phyloP scores from a whole-genome alignment of 2,329 filamentous ascomycete species.

The Aspergillus ustus region DNA sequence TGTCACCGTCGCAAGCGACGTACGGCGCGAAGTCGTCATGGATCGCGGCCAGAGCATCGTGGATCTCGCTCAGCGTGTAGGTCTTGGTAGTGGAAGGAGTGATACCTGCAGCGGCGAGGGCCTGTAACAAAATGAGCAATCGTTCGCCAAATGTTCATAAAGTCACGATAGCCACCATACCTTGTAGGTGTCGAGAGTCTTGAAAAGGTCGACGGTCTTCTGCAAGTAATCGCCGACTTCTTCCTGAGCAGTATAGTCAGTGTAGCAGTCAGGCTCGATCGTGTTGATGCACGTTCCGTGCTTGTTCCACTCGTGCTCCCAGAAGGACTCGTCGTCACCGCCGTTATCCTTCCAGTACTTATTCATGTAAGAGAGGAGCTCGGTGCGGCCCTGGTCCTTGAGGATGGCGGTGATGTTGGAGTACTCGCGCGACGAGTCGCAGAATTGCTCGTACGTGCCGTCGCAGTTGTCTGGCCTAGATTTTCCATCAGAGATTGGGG shows the following conservation, averaged over 20 bases:
- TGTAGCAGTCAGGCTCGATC: slow-evolving; percentile 67
- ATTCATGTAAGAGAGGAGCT: slow-evolving; percentile 62
- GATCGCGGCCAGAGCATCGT: slow-evolving; percentile 54
- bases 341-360: slow-evolving; percentile 64
- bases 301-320: slow-evolving; percentile 74
- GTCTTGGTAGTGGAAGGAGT: slow-evolving; percentile 54
- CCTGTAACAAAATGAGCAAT: slow-evolving; percentile 32
- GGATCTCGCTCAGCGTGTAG: slow-evolving; percentile 57
- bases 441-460: slow-evolving; percentile 60
- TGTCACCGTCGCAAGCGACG: slow-evolving; percentile 54
- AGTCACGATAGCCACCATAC: slow-evolving; percentile 31
- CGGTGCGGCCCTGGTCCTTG: slow-evolving; percentile 51
- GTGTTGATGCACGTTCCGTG: slow-evolving; percentile 76
- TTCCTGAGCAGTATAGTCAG: slow-evolving; percentile 56
- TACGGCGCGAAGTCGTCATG: slow-evolving; percentile 56
- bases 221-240: slow-evolving; percentile 65
- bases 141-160: background rate
- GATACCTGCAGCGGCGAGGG: slow-evolving; percentile 61
- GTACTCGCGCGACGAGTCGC: slow-evolving; percentile 60
- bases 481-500: background rate
- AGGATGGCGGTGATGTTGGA: slow-evolving; percentile 63
- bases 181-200: slow-evolving; percentile 59
- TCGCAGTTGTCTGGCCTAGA: slow-evolving; percentile 59
- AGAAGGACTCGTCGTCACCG: slow-evolving; percentile 62
- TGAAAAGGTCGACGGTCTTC: slow-evolving; percentile 59